These are phyloP conservation scores for Aspergillus thermomutatus DNA, from an alignment of 2,329 filamentous ascomycete species.

Conservation along the genomic window DNA sequence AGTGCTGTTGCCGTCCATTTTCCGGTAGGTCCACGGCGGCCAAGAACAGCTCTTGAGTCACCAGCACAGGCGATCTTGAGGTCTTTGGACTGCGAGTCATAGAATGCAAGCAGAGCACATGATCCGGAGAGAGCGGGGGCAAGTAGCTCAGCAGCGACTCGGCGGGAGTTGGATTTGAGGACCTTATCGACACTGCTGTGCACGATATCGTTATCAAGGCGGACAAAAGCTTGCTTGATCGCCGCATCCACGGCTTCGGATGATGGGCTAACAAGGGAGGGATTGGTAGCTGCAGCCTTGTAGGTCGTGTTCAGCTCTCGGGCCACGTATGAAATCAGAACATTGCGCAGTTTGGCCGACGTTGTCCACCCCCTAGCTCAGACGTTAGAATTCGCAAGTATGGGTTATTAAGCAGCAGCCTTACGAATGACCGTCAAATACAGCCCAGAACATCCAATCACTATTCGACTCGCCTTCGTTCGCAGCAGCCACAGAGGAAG, in stretches of 20 bases:
- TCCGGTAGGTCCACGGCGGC: conserved; percentile 70
- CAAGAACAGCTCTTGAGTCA: conserved; percentile 91
- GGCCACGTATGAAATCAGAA: conserved; percentile 87
- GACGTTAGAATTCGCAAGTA: conserved; percentile 1
- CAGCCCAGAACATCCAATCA: conserved; percentile 99
- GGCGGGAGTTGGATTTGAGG: conserved; percentile 80
- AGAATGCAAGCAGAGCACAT: conserved; percentile 93
- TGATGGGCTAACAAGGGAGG: conserved; percentile 61
- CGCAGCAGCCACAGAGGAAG: conserved; percentile 55
- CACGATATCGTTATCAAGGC: conserved; percentile 90
- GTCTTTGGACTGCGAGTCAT: conserved; percentile 81
- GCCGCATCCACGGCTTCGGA: conserved; percentile 81
- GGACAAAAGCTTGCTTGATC: conserved; percentile 87
- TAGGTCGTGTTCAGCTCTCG: conserved; percentile 91
- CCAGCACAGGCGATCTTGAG: conserved; percentile 93
- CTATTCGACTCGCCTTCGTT: conserved; percentile 57
- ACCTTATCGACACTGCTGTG: conserved; percentile 91
- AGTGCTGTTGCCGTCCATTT: conserved; percentile 92
- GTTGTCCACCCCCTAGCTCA: conserved; percentile 84
- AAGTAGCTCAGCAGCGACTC: conserved; percentile 85
- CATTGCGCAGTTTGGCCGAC: conserved; percentile 89
- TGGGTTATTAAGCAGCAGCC: conserved; percentile 19
- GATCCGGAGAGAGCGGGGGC: conserved; percentile 95
- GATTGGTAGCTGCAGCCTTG: conserved; percentile 64
- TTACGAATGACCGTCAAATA: conserved; percentile 95